phyloP scores from a whole-genome alignment of 257 asterid species.

The Solanum piurae region DNA sequence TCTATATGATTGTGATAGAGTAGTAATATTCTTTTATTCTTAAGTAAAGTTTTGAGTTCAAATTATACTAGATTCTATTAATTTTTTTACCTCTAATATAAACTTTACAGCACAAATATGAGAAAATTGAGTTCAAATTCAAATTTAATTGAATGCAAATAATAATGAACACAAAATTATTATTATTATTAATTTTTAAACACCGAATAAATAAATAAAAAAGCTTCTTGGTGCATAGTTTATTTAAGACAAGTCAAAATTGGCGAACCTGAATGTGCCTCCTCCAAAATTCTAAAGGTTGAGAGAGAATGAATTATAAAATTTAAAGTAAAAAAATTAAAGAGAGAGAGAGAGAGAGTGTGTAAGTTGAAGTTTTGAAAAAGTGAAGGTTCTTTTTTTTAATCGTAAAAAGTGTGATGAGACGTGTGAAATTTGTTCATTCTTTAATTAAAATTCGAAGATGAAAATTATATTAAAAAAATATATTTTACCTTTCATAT shows the following conservation, averaged over 20 bases:
- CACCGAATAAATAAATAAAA: neutral
- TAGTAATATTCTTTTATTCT: neutral
- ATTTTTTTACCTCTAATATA: fast-evolving
- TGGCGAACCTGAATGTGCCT: conserved; percentile 32
- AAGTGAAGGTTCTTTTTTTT: conserved; percentile 1
- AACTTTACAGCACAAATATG: fast-evolving
- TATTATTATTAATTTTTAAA: too few relatives aligned
- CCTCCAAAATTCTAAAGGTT: conserved; percentile 10
- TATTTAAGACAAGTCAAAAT: conserved; percentile 29
- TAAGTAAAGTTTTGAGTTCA: neutral
- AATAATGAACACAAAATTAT: too few relatives aligned
- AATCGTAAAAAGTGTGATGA: neutral
- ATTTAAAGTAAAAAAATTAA: neutral
- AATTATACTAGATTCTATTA: neutral
- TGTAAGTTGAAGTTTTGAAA: neutral
- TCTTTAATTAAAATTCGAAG: too few relatives aligned
- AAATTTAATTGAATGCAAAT: too few relatives aligned
- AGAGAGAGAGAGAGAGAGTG: neutral
- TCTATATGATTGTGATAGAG: neutral
- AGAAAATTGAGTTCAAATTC: neutral
- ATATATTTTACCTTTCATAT: too few relatives aligned
- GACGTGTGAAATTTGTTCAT: too few relatives aligned
- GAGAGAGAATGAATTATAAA: neutral
- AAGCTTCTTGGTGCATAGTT: conserved; percentile 12
- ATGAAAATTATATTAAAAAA: too few relatives aligned